phyloP scores from a whole-genome alignment of 2,329 filamentous ascomycete species.

The Sarocladium oryzae region DNA sequence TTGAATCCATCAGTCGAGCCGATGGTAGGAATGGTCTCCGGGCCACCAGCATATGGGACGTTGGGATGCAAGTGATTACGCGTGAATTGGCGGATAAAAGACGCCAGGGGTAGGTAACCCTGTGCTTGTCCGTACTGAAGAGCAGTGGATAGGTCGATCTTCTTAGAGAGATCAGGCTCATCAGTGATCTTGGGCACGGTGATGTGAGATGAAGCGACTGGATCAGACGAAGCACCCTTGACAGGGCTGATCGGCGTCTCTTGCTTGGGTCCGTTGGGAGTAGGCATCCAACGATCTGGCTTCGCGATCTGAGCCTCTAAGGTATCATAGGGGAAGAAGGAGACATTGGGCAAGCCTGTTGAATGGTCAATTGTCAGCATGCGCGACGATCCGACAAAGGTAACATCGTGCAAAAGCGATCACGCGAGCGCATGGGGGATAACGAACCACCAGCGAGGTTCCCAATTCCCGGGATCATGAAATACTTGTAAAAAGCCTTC shows the following conservation, averaged over 20 bases:
- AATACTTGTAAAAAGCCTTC: constrained; percentile 85
- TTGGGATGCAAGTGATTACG: constrained; percentile 72
- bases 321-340: constrained; percentile 86
- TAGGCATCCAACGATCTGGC: constrained; percentile 67
- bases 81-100: constrained; percentile 73
- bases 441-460: constrained; percentile 56
- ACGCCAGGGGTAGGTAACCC: constrained; percentile 72
- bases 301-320: constrained; percentile 75
- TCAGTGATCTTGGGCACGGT: constrained; percentile 63
- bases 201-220: constrained; percentile 46
- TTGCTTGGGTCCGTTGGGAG: constrained; percentile 50
- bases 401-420: not conserved
- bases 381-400: not conserved
- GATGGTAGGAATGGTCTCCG: constrained; percentile 72
- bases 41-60: constrained; percentile 69
- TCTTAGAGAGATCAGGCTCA: constrained; percentile 52
- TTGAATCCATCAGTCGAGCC: constrained; percentile 81
- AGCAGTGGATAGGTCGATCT: constrained; percentile 75
- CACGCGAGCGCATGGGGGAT: constrained; percentile 6
- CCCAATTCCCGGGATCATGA: constrained; percentile 55
- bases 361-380: not conserved
- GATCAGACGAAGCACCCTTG: constrained; percentile 13
- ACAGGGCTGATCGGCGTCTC: constrained; percentile 12
- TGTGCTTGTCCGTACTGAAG: constrained; percentile 82
- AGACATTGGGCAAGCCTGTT: constrained; percentile 69